Conservation (phyloP, 2,329 filamentous ascomycete genomes). For the Xylaria sp. region DNA sequence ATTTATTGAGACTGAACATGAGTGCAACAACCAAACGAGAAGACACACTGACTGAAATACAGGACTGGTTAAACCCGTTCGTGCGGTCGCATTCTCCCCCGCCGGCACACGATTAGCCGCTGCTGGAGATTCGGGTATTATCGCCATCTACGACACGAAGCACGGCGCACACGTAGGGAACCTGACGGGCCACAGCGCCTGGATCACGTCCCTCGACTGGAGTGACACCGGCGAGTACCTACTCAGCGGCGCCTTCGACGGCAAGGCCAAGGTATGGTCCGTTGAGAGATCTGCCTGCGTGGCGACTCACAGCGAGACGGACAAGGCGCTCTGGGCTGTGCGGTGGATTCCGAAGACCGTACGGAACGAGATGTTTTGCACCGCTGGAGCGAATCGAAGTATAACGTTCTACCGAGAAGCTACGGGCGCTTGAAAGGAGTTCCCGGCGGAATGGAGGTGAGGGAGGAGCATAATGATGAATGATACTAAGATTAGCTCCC, state of each 20-base stretch:
- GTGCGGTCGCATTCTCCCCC: constrained; percentile 88
- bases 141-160: constrained; percentile 90
- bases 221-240: constrained; percentile 92
- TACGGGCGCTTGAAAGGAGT: constrained; percentile 62
- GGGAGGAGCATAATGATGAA: constrained; percentile 18
- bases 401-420: constrained; percentile 88
- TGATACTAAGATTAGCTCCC: constrained; percentile 20
- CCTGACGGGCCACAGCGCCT: constrained; percentile 75
- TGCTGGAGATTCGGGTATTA: constrained; percentile 87
- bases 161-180: constrained; percentile 94
- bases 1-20: neutral
- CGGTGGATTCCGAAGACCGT: constrained; percentile 82
- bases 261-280: constrained; percentile 96
- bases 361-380: constrained; percentile 79
- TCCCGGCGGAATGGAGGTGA: neutral
- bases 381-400: constrained; percentile 79
- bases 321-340: constrained; percentile 84
- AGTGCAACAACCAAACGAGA: constrained; percentile 7
- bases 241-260: constrained; percentile 88
- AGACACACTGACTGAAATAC: constrained; percentile 28
- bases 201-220: constrained; percentile 94
- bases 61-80: constrained; percentile 89
- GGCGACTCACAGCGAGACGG: constrained; percentile 91
- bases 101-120: constrained; percentile 86
- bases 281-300: constrained; percentile 86